Evolutionary conservation across 768 basidiomycete species (phyloP), one percentile per base, ranked within the genome.

Genomic region (Punctularia strigosozonata): DNA sequence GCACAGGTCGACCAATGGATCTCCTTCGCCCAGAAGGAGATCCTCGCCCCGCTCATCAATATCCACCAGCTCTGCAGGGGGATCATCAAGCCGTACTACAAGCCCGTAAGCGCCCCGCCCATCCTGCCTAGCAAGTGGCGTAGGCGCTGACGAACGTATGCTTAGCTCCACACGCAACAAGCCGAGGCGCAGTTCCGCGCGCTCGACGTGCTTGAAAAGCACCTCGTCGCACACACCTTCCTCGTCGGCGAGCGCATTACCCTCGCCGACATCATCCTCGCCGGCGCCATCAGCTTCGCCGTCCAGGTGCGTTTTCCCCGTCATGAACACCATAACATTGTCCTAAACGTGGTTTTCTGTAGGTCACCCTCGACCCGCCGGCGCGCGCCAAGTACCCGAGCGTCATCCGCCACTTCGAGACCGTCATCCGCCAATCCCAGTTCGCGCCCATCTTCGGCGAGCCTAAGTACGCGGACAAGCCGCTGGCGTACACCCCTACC

Each of bases 231-330:
- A 41, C 77, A 73, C 54, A 99, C 94, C 33, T 98, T 78, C 74
- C 73, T 98, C 52, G 90, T 90, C 40, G 81, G 80, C 47, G 88
- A 99, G 57, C 86, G 94, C 53, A 83, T 98, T 69, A 88, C 90
- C 45, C 71, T 94, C 34, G 95, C 91, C 46, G 95, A 99, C 53
- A 58, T 99, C 54, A 55, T 89, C 44, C 66, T 67, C 46, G 66
- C 66, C 44, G 69, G 70, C 2, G 72, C 74, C 52, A 39, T 50
- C 18, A n/a, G 39, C 45, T 31, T n/a, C n/a, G n/a, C n/a, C n/a
- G n/a, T n/a, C n/a, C n/a, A n/a, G n/a, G n/a, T n/a, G n/a, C n/a
- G n/a, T n/a, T n/a, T n/a, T n/a, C n/a, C n/a, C n/a, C n/a, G n/a
- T n/a, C n/a, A n/a, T n/a, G n/a, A n/a, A n/a, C n/a, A n/a, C n/a